Evolutionary conservation across 108 stramenopile genomes (phyloP), one percentile per base, ranked within the genome.

Genomic region (Pseudonitzschia pungens): DNA sequence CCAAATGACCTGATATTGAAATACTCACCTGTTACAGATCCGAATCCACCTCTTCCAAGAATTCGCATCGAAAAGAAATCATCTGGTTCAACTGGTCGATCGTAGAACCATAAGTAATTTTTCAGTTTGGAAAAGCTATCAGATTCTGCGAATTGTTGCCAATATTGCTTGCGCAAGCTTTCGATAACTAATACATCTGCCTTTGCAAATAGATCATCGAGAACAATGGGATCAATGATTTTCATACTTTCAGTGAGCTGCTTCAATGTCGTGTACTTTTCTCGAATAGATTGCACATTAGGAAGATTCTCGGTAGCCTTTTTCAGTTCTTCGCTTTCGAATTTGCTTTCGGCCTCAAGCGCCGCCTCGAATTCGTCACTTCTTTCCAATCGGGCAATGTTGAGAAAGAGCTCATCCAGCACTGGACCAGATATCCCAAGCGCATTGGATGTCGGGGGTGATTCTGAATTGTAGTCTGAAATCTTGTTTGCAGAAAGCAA

Each of bases 51-150:
- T 66, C 97, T 81, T 31, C 97, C 97, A 65, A 97, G 75, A 54
- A 95, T 89, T 44, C 97, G 83, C 89, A 97, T 96, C n/a, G 91
- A 83, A 66, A 89, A 94, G 74, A 97, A 97, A 70, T 96, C 96
- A 60, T 93, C 94, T 52, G 94, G 92, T 7, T 85, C 87, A 21
- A 94, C 87, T 50, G 68, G 80, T 50, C 81, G 75, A 75, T 91
- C 90, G 69, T 80, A 86, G 69, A 87, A 84, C 89, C 90, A 94
- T 29, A 91, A 68, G 71, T 90, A 94, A 65, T 91, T 86, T 45
- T 76, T 67, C 28, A 90, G 57, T 64, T 83, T 86, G 9, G 55
- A 68, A 67, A 79, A 87, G 2, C 87, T 31, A 68, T 78, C 77
- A 16, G 89, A 90, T 24, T 71, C 73, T 56, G 77, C 53, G 80